Evolutionary conservation across 2,329 filamentous ascomycete genomes (phyloP), one percentile per base, ranked within the genome.

Genomic region (Aspergillus pseudoviridinutans): DNA sequence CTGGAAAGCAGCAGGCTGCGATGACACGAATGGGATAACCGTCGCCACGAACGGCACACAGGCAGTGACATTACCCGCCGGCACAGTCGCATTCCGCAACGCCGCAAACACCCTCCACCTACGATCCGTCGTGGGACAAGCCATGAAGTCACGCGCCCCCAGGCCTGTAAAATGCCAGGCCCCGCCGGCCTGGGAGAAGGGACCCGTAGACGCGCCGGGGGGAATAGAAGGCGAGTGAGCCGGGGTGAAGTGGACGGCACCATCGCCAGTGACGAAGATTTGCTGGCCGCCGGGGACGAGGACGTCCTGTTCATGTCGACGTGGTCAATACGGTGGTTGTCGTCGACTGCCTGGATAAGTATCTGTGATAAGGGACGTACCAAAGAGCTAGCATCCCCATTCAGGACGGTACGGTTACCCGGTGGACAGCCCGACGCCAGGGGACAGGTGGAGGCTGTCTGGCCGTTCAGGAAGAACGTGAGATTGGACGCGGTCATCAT

Each of bases 281-380:
- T 78, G 72, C 65, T 89, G 86, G 27, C 87, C 86, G 28, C 86
- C 86, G 4, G 86, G 85, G 4, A 87, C 86, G 29, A 78, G 67
- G 32, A 84, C 80, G 35, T 75, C 73, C 67, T 83, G 55, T 49
- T 44, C 4, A 14, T 22, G 7, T 27, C 28, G 14, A 38, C 32
- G 2, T 38, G 25, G 56, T 58, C 57, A 60, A 47, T 35, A 73
- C 78, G 12, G 7, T 24, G 44, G 12, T 9, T 24, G 44, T 50
- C n/a, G 49, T 38, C 8, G 3, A 10, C 14, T 32, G 14, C n/a
- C 12, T 50, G 24, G 9, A 3, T 54, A 24, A 57, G 59, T 57
- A 67, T 10, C 60, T 66, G 1, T 28, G 51, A 8, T 8, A 38
- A 38, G n/a, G 38, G 22, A 65, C 64, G 42, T 72, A 77, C 75